Base-by-base conservation (phyloP, 139 green algal species). In the Nannochloris sp. region DNA sequence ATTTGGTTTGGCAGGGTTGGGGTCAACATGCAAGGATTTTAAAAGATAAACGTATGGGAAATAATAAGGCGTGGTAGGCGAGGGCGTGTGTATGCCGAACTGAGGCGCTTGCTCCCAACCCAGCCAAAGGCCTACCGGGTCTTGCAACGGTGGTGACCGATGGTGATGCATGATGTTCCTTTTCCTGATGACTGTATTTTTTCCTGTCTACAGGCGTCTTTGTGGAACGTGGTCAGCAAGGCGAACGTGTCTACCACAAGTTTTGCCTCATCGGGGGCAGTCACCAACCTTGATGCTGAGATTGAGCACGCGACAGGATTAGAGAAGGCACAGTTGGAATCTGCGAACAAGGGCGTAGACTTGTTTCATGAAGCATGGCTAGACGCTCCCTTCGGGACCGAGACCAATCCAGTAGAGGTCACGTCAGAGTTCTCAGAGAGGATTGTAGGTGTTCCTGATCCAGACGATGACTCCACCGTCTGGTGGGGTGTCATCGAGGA, bases 381-480 rank as follows among this genome's bases (percentile, higher is more conserved):
- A 55, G 71, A 83, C 58, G 78, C 81, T 3, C 83, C 83, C 3
- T 85, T 75, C 59, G 83, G 83, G 46, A 89, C 83, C 4, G 69
- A 78, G 61, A 72, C 80, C 10, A 86, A 84, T 55, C 83, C 83
- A 3, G 82, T 85, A 37, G 78, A 82, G 60, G 83, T 89, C 29
- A 72, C 82, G 7, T 83, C 71, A 4, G 66, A 63, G 43, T 79
- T 74, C 48, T 37, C 43, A 19, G 73, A 87, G 57, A 65, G 83
- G 37, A 79, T 89, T 44, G 83, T 89, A 48, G 83, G 83, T 9
- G 81, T 88, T 23, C 68, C 73, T n/a, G 83, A 89, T 68, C 83
- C 83, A 7, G 81, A 88, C 44, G 83, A 89, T 66, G 83, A 89
- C 72, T 86, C 73, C 21, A 49, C 78, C 62, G 68, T 84, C 61